Base-by-base conservation (phyloP, 768 basidiomycete species). In the Boletus vinaceobasis region DNA sequence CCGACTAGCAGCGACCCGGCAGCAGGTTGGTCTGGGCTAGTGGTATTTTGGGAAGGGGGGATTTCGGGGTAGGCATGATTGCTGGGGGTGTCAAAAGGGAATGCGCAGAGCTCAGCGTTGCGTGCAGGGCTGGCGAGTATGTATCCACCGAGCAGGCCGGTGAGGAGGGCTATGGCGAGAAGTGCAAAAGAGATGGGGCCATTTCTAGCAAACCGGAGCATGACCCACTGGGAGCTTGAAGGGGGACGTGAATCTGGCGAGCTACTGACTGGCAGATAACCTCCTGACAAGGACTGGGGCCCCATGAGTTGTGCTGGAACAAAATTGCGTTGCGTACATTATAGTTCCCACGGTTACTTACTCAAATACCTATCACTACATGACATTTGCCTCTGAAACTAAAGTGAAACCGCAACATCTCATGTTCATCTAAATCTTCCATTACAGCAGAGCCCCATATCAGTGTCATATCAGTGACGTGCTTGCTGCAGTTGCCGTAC, bases 91-190 rank as follows among this genome's bases (percentile, higher is more conserved):
- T 60, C 58, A 7, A 65, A 60, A 27, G 66, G 66, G 19, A 64
- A 37, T 19, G 42, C 19, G 45, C 68, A 69, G 11, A 60, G 51
- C 14, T 61, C 66, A 17, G 56, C 35, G 31, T 45, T 60, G 50
- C 10, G 55, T n/a, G 53, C 23, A 1, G 66, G 57, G 32, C 48
- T 50, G 21, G 62, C 48, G 19, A 69, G 47, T 32, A 62, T 49
- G 47, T 70, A 65, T 47, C 66, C 68, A 11, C 66, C 64, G 14
- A 69, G 45, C 19, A 69, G 36, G 13, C 69, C 68, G 1, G 56
- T 58, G 23, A 70, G 26, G 26, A 69, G 58, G 1, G 66, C 52
- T 32, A 59, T 35, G 37, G 61, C 66, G 32, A 69, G 45, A 31
- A 68, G 33, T 13, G 47, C 23, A 29, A 61, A 43, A 3, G 62